A percentile compares a stretch with the other conserved stretches of the same genome.
These are phyloP conservation scores for Sclerotiophoma versabilis DNA, from an alignment of 2,329 filamentous ascomycete species.

Conservation along the genomic window DNA sequence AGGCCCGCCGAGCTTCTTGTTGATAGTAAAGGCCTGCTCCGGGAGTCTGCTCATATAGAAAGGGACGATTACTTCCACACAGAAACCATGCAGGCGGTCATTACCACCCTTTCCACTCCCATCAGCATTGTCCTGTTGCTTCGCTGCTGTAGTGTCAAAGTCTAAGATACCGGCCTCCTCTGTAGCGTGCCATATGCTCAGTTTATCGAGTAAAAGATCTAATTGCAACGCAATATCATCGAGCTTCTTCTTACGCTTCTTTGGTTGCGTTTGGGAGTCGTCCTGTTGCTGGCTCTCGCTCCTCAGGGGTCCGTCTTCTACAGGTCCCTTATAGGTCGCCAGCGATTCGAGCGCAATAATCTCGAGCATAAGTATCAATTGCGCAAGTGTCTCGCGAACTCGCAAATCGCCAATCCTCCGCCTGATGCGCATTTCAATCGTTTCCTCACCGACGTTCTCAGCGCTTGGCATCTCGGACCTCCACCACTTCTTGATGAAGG, in stretches of 20 bases:
- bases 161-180: slow-evolving; percentile 61
- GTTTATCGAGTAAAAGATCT: slow-evolving; percentile 76
- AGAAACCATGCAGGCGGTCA: slow-evolving; percentile 78
- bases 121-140: slow-evolving; percentile 33
- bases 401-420: slow-evolving; percentile 71
- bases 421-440: slow-evolving; percentile 61
- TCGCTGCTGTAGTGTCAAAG: slow-evolving; percentile 39
- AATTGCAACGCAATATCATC: slow-evolving; percentile 71
- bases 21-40: slow-evolving; percentile 72
- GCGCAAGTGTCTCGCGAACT: slow-evolving; percentile 78
- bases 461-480: slow-evolving; percentile 52
- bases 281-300: slow-evolving; percentile 27
- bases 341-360: slow-evolving; percentile 71
- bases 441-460: slow-evolving; percentile 41
- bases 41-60: slow-evolving; percentile 84
- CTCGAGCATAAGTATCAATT: slow-evolving; percentile 81
- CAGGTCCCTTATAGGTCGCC: slow-evolving; percentile 45
- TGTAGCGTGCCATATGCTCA: slow-evolving; percentile 86
- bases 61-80: slow-evolving; percentile 79
- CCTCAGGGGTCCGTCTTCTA: slow-evolving; percentile 21
- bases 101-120: slow-evolving; percentile 35
- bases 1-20: slow-evolving; percentile 78
- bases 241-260: slow-evolving; percentile 63
- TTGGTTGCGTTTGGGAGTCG: slow-evolving; percentile 34
- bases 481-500: slow-evolving; percentile 76